phyloP scores from a whole-genome alignment of 2,329 filamentous ascomycete genomes.

The Rutstroemia sp. region DNA sequence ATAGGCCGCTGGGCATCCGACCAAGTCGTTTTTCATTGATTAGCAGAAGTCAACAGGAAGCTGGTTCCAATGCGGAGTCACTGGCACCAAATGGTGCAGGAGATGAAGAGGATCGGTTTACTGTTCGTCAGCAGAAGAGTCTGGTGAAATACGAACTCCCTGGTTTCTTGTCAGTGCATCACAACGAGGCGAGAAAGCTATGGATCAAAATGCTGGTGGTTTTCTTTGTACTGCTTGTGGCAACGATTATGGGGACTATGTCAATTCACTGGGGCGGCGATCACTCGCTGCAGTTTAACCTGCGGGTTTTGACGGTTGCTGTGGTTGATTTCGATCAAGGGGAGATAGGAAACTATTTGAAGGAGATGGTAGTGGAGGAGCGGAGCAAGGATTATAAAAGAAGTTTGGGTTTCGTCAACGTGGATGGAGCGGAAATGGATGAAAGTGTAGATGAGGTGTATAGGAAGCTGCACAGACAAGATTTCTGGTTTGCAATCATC shows the following conservation, averaged over 20 bases:
- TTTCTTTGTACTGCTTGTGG: slow-evolving; percentile 11
- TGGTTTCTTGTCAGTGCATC: slow-evolving; percentile 6
- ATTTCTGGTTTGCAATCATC: slow-evolving; percentile 16
- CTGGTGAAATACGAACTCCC: slow-evolving; percentile 10
- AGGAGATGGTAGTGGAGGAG: slow-evolving; percentile 10
- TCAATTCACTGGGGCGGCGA: slow-evolving; percentile 18
- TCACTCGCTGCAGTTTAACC: slow-evolving; percentile 12
- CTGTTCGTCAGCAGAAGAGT: neutral
- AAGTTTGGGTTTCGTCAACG: slow-evolving; percentile 14
- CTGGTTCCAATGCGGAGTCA: neutral
- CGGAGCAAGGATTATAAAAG: slow-evolving; percentile 7
- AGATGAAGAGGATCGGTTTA: slow-evolving; percentile 1
- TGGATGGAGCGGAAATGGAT: slow-evolving; percentile 8
- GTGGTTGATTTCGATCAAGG: slow-evolving; percentile 18
- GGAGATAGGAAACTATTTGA: slow-evolving; percentile 13
- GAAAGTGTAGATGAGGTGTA: slow-evolving; percentile 6
- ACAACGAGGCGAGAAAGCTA: slow-evolving; percentile 11
- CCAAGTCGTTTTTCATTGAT: too few relatives aligned
- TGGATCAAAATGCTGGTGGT: slow-evolving; percentile 16
- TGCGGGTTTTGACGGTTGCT: slow-evolving; percentile 14
- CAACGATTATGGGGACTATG: slow-evolving; percentile 14
- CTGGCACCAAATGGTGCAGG: neutral
- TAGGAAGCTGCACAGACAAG: slow-evolving; percentile 12
- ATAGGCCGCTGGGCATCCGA: neutral
- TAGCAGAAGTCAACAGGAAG: too few relatives aligned